phyloP scores from a whole-genome alignment of 1,284 basidiomycete species.

The Apiotrichum porosum region DNA sequence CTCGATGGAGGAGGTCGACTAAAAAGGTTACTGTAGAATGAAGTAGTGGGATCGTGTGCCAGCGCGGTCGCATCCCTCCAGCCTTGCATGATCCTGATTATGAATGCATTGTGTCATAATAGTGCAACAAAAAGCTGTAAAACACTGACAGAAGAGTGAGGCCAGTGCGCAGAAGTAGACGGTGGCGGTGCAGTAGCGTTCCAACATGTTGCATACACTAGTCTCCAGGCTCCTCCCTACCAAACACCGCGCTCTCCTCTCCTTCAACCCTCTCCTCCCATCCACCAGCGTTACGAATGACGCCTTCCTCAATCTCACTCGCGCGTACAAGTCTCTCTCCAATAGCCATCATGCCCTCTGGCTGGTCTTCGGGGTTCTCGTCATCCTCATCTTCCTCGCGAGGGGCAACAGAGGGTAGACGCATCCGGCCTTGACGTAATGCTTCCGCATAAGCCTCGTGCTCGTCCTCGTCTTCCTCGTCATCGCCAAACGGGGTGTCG shows the following conservation, averaged over 20 bases:
- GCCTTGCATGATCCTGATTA: slow-evolving; percentile 4
- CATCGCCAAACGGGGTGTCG: slow-evolving; percentile 40
- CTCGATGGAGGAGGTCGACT: slow-evolving; percentile 53
- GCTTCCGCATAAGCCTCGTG: slow-evolving; percentile 40
- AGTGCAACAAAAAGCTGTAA: neutral
- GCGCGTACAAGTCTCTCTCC: slow-evolving; percentile 36
- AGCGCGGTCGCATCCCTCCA: slow-evolving; percentile 12
- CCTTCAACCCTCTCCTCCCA: slow-evolving; percentile 43
- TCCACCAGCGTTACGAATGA: slow-evolving; percentile 35
- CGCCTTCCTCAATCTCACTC: slow-evolving; percentile 40
- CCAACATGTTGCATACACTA: too few relatives aligned
- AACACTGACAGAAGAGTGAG: too few relatives aligned
- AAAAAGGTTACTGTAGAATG: slow-evolving; percentile 11
- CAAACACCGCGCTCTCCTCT: slow-evolving; percentile 42
- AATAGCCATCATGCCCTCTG: slow-evolving; percentile 39
- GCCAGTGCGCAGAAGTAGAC: too few relatives aligned
- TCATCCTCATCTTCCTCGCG: slow-evolving; percentile 37
- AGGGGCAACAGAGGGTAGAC: slow-evolving; percentile 37
- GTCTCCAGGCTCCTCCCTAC: slow-evolving; percentile 39
- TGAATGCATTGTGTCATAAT: slow-evolving; percentile 17
- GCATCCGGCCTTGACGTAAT: slow-evolving; percentile 31
- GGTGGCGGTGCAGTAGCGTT: too few relatives aligned
- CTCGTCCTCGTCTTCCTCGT: slow-evolving; percentile 46
- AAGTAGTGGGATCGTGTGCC: slow-evolving; percentile 8
- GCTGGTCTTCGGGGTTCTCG: slow-evolving; percentile 43